These are phyloP conservation scores for Vigna nakashimae DNA, from an alignment of 306 rosid genomes.

Conservation along the genomic window DNA sequence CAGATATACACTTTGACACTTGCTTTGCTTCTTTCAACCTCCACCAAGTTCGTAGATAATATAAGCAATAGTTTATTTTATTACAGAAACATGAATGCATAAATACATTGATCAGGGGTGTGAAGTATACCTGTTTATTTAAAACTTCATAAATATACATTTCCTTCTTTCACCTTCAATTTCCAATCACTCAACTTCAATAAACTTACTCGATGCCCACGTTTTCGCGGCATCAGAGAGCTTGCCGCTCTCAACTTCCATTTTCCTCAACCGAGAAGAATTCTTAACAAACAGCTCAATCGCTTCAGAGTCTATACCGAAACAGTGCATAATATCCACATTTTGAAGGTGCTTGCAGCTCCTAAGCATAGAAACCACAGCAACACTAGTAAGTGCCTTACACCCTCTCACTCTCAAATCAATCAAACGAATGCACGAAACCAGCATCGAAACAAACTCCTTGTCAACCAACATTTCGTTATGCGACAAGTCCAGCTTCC, in stretches of 20 bases:
- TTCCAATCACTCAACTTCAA: constrained; percentile 54
- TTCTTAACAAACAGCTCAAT: constrained; percentile 62
- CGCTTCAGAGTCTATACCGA: constrained; percentile 60
- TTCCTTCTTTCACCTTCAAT: constrained; percentile 34
- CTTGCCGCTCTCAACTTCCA: constrained; percentile 74
- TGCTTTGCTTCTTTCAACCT: not conserved
- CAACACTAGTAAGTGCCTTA: constrained; percentile 53
- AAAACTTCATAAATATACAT: constrained; percentile 44
- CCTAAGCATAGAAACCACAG: constrained; percentile 56
- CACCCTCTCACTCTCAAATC: constrained; percentile 84
- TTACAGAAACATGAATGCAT: constrained; percentile 14
- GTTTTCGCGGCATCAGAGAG: constrained; percentile 63
- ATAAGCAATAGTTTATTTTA: not conserved
- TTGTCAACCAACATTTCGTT: constrained; percentile 81
- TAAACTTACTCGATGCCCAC: constrained; percentile 61
- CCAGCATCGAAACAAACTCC: constrained; percentile 70
- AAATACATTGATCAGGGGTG: constrained; percentile 25
- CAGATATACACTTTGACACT: not conserved
- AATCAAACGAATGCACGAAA: constrained; percentile 67
- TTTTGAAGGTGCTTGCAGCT: constrained; percentile 69
- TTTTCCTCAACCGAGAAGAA: constrained; percentile 56
- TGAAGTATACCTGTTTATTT: constrained; percentile 45
- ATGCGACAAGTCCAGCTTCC: constrained; percentile 77
- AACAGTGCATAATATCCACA: constrained; percentile 70
- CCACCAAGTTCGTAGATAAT: not conserved